phyloP scores from a whole-genome alignment of 139 green algal species.

The Nannochloris sp. region DNA sequence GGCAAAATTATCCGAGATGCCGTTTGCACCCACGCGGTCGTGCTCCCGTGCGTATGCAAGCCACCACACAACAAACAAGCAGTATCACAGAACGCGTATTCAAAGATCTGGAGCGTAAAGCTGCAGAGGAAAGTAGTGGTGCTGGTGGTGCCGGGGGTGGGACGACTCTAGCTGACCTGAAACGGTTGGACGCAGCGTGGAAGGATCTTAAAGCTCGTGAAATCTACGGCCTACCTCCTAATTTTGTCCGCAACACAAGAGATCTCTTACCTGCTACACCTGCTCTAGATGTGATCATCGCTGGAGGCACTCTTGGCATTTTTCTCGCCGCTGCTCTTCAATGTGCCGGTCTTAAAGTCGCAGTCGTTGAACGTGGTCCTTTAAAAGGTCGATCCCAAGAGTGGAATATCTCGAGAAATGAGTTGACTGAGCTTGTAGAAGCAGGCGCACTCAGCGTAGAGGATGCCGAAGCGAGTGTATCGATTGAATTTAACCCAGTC shows the following conservation, averaged over 20 bases:
- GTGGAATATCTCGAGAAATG: constrained; percentile 82
- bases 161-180: constrained; percentile 61
- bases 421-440: constrained; percentile 66
- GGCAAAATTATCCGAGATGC: too few relatives aligned
- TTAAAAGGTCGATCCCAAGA: constrained; percentile 72
- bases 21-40: too few relatives aligned
- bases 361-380: constrained; percentile 78
- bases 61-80: too few relatives aligned
- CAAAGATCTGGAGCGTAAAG: constrained; percentile 3
- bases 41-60: too few relatives aligned
- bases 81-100: constrained; percentile 14
- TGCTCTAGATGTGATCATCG: constrained; percentile 55
- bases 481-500: constrained; percentile 84
- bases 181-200: constrained; percentile 66
- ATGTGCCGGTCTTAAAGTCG: constrained; percentile 58
- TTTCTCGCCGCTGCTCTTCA: constrained; percentile 77
- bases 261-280: constrained; percentile 10
- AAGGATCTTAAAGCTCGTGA: constrained; percentile 32
- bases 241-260: constrained; percentile 41
- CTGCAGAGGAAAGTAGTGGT: background rate
- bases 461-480: constrained; percentile 66
- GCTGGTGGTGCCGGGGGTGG: constrained; percentile 64
- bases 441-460: constrained; percentile 57
- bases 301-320: constrained; percentile 84
- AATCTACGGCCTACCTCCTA: constrained; percentile 30